Percentiles rank a stretch among this genome's conserved stretches.
phyloP scores from a whole-genome alignment of 2,329 filamentous ascomycete genomes.

The Mycosphaerelloides madeirae region DNA sequence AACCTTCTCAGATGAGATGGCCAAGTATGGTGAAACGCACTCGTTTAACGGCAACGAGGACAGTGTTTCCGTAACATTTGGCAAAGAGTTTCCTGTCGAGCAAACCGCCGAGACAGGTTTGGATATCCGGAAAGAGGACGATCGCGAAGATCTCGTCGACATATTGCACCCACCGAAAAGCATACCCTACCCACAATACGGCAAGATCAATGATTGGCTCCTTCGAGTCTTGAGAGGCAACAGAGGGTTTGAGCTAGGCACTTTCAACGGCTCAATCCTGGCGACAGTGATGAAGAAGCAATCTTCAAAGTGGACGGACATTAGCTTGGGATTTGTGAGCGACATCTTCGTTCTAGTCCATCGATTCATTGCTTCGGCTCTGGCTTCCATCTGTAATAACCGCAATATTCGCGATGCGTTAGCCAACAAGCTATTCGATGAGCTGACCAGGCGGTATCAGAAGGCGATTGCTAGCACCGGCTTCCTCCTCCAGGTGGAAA shows the following conservation, averaged over 20 bases:
- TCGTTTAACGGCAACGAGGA: constrained; percentile 19
- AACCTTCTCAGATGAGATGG: constrained; percentile 26
- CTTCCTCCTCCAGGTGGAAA: constrained; percentile 53
- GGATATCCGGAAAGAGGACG: constrained; percentile 1
- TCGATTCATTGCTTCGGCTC: constrained; percentile 44
- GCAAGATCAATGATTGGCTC: constrained; percentile 10
- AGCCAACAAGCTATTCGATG: constrained; percentile 41
- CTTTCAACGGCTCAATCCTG: constrained; percentile 40
- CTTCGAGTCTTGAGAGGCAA: constrained; percentile 3
- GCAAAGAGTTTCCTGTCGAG: neutral
- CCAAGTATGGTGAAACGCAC: constrained; percentile 24
- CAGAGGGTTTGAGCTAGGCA: constrained; percentile 40
- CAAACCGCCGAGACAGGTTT: neutral
- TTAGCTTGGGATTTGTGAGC: constrained; percentile 49
- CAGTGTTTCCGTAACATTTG: neutral
- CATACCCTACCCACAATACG: constrained; percentile 36
- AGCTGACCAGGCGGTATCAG: constrained; percentile 45
- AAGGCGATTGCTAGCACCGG: constrained; percentile 46
- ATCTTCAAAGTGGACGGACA: constrained; percentile 39
- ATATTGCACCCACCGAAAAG: constrained; percentile 40
- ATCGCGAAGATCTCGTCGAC: constrained; percentile 5
- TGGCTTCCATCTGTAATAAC: constrained; percentile 46
- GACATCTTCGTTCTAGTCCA: constrained; percentile 51
- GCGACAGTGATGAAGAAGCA: constrained; percentile 39
- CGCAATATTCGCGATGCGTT: constrained; percentile 41